Percentiles rank a stretch among this genome's conserved stretches.
These are phyloP conservation scores for Polytrichum commune DNA, from an alignment of 225 moss, liverwort and hornwort genomes.

Conservation along the genomic window DNA sequence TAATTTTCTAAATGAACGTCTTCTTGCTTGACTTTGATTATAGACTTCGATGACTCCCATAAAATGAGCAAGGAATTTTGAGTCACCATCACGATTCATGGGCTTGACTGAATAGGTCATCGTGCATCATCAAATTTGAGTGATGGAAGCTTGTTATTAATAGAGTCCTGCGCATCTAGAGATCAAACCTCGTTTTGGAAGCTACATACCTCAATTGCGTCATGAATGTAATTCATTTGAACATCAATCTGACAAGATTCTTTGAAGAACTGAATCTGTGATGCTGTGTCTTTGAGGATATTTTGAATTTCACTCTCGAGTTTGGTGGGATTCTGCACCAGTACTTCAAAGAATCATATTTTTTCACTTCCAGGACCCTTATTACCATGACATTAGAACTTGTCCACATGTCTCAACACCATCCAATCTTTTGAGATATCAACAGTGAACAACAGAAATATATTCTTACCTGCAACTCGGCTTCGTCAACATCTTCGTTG, in stretches of 20 bases:
- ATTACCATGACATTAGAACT: background rate
- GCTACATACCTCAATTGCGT: background rate
- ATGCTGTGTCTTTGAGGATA: conserved; percentile 7
- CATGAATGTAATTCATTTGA: background rate
- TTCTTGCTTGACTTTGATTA: too few relatives aligned
- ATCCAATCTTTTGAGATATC: background rate
- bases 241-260: background rate
- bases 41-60: too few relatives aligned
- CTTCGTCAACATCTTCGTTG: conserved; percentile 1
- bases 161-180: too few relatives aligned
- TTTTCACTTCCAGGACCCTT: background rate
- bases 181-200: too few relatives aligned
- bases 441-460: background rate
- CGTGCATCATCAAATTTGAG: too few relatives aligned
- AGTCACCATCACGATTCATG: too few relatives aligned
- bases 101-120: too few relatives aligned
- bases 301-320: conserved; percentile 14
- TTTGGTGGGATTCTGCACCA: background rate
- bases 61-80: too few relatives aligned
- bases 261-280: background rate
- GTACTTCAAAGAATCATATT: background rate
- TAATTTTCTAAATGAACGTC: too few relatives aligned
- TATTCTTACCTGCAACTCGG: background rate
- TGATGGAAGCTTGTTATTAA: too few relatives aligned
- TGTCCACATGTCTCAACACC: background rate